Base-by-base conservation (phyloP, 768 basidiomycete genomes). In the Botryobasidium botryosum region DNA sequence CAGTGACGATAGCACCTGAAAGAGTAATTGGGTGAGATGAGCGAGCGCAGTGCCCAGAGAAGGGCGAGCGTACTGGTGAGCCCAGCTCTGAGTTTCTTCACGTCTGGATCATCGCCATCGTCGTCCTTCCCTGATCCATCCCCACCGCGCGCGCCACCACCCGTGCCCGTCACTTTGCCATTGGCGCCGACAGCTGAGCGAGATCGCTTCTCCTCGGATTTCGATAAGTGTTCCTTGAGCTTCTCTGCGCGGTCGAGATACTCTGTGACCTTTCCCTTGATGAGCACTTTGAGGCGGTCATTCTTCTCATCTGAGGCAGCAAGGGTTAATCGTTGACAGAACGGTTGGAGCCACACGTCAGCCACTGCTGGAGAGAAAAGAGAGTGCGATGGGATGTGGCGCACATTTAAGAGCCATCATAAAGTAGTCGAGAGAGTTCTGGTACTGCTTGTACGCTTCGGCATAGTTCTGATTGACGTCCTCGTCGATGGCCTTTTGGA, bases 341-440 rank as follows among this genome's bases (percentile, higher is more conserved):
- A 20, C 29, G 31, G 27, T n/a, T 20, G 41, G 26, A 18, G 23
- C 18, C 26, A 36, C 13, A n/a, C 6, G 40, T 26, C 20, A 46
- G 45, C n/a, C 25, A 13, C 33, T 24, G 24, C 17, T 15, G 24
- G 6, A 25, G 10, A 8, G 18, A 12, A 12, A 15, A 42, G n/a
- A 8, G 31, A 26, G 20, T 43, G 15, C 21, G 10, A 12, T 43
- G 29, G 25, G 3, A 29, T 6, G 5, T 35, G 23, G 62, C 75
- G 47, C 51, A 90, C 88, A 91, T 62, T 90, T 91, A 59, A 87
- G 68, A 6, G 91, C 90, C 52, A 96, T 82, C 83, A 96, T 87
- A 62, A 99, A 99, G 60, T 92, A 99, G 59, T 99, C 94, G 48
- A 97, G 71, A 1, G 86, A 72, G 69, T 96, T 92, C 68, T 82